Evolutionary conservation across 1,284 basidiomycete genomes (phyloP).

Genomic region (Flammula alnicola): DNA sequence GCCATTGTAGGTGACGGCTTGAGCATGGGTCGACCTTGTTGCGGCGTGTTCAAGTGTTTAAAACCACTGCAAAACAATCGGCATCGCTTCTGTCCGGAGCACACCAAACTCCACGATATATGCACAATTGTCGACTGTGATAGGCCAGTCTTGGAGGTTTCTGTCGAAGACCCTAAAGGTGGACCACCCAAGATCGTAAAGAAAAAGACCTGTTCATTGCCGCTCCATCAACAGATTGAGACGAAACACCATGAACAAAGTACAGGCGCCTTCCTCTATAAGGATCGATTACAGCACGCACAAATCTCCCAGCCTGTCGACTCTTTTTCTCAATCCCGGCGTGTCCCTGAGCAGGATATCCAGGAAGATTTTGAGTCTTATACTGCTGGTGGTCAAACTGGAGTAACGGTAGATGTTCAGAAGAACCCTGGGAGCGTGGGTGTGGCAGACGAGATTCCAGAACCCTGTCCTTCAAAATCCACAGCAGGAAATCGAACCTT

Average conservation of each 20-base stretch:
- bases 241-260: constrained; percentile 17
- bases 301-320: constrained; percentile 20
- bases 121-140: constrained; percentile 12
- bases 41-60: constrained; percentile 28
- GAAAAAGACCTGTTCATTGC: constrained; percentile 21
- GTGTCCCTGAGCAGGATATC: constrained; percentile 6
- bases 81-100: constrained; percentile 30
- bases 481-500: constrained; percentile 26
- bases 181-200: too few relatives aligned
- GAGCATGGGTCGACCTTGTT: constrained; percentile 34
- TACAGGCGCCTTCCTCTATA: constrained; percentile 29
- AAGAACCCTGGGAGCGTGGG: constrained; percentile 11
- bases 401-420: background rate
- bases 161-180: constrained; percentile 1
- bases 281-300: constrained; percentile 20
- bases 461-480: constrained; percentile 28
- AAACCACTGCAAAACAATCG: constrained; percentile 25
- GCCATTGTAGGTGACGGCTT: constrained; percentile 36
- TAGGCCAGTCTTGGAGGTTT: background rate
- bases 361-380: constrained; percentile 11
- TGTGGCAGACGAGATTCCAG: background rate
- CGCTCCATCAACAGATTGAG: constrained; percentile 24
- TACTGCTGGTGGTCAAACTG: background rate
- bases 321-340: background rate
- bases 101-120: constrained; percentile 17